These are phyloP conservation scores for Guyanaporus albipodus DNA, from an alignment of 768 basidiomycete species.

Conservation along the genomic window DNA sequence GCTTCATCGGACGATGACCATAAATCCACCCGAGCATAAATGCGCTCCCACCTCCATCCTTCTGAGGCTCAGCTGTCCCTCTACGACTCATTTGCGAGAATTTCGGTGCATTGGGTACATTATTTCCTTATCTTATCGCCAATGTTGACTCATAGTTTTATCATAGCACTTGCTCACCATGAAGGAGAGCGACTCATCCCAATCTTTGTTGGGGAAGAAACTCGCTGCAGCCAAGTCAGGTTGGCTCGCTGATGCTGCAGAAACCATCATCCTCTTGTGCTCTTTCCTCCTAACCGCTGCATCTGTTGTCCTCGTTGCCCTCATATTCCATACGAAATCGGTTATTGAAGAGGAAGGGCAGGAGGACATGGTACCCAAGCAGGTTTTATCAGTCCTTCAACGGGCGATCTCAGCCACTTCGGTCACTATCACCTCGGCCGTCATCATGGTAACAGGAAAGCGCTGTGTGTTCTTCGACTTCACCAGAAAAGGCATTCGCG, in stretches of 20 bases:
- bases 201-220: neutral
- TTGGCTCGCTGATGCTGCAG: neutral
- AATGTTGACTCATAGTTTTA: neutral
- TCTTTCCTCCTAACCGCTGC: neutral
- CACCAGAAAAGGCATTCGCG: neutral
- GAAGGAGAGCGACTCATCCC: neutral
- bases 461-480: constrained; percentile 2
- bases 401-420: neutral
- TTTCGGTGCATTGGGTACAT: too few species aligned
- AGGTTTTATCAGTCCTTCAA: constrained; percentile 1
- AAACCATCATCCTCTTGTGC: neutral
- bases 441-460: neutral
- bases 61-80: too few species aligned
- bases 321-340: neutral
- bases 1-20: too few species aligned
- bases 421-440: neutral
- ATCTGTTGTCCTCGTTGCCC: neutral
- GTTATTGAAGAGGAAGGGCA: too few species aligned
- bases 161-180: neutral
- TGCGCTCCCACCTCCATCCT: too few species aligned
- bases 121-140: neutral
- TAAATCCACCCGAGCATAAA: too few species aligned
- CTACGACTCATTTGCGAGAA: too few species aligned
- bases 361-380: too few species aligned
- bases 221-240: neutral